Conservation (phyloP, 257 asterid species). For the Oldenlandia corymbosa region DNA sequence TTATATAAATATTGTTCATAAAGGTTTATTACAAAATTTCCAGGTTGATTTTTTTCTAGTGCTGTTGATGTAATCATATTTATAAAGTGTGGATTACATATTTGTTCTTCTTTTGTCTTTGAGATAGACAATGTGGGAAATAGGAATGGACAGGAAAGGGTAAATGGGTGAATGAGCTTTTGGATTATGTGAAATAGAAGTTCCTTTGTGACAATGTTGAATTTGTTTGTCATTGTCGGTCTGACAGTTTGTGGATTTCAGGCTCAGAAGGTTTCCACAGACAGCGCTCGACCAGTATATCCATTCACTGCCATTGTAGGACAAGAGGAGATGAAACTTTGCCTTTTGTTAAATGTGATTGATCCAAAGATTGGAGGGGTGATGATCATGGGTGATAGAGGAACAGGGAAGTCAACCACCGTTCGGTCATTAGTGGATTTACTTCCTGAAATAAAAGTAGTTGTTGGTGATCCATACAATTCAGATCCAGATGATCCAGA, state of each 20-base stretch:
- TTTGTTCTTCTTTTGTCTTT: neutral
- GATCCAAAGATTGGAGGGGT: constrained; percentile 99
- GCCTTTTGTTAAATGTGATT: constrained; percentile 75
- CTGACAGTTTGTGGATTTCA: constrained; percentile 16
- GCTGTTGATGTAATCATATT: neutral
- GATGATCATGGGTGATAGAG: constrained; percentile 97
- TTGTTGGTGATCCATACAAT: constrained; percentile 78
- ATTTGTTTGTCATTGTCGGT: neutral
- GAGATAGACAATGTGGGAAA: neutral
- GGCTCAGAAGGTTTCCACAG: constrained; percentile 51
- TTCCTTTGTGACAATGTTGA: neutral
- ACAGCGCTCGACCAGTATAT: constrained; percentile 83
- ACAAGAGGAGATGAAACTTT: constrained; percentile 93
- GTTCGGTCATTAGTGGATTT: constrained; percentile 80
- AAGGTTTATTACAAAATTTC: neutral
- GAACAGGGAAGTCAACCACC: constrained; percentile 92
- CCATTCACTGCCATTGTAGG: constrained; percentile 98
- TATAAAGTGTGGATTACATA: neutral
- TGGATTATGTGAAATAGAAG: neutral
- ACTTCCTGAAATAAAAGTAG: constrained; percentile 78
- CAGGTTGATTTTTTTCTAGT: neutral
- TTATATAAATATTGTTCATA: neutral
- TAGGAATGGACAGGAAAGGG: neutral
- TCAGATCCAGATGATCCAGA: constrained; percentile 95
- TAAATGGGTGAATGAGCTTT: neutral